phyloP scores from a whole-genome alignment of 2,329 filamentous ascomycete species.

The Penicillium sp. region DNA sequence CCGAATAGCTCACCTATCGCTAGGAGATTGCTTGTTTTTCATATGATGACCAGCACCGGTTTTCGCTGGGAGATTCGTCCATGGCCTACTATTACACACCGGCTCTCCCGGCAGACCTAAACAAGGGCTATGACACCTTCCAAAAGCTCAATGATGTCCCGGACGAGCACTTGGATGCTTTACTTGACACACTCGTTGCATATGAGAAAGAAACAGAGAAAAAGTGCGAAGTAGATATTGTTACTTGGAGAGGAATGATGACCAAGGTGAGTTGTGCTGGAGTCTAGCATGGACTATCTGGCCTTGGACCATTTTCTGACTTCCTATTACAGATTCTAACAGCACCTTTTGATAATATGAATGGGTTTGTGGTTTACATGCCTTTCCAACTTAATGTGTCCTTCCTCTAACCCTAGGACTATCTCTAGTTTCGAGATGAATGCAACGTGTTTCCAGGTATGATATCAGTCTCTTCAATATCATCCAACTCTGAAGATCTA shows the following conservation, averaged over 20 bases:
- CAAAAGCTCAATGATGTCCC: conserved; percentile 74
- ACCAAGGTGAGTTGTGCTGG: conserved; percentile 67
- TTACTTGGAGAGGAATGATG: conserved; percentile 98
- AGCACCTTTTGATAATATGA: conserved; percentile 75
- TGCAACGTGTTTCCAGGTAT: conserved; percentile 82
- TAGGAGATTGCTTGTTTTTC: conserved; percentile 93
- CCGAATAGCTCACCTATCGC: conserved; percentile 7
- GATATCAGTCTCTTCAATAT: conserved; percentile 7
- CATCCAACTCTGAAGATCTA: conserved; percentile 13
- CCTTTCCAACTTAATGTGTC: background rate
- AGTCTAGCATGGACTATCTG: background rate
- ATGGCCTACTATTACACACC: conserved; percentile 87
- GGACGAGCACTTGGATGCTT: conserved; percentile 85
- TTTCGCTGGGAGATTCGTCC: conserved; percentile 73
- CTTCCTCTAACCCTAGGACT: conserved; percentile 3
- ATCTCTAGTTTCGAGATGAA: conserved; percentile 87
- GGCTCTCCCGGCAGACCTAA: conserved; percentile 68
- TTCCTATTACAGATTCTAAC: conserved; percentile 68
- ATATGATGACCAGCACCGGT: conserved; percentile 79
- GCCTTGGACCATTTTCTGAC: background rate
- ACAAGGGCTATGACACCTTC: conserved; percentile 77
- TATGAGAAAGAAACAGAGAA: conserved; percentile 68
- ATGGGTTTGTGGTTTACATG: conserved; percentile 58
- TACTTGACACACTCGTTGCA: conserved; percentile 72
- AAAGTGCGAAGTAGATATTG: conserved; percentile 71